Conservation (phyloP, 2,329 filamentous ascomycete species). For the Arthrobotrys sinensis region DNA sequence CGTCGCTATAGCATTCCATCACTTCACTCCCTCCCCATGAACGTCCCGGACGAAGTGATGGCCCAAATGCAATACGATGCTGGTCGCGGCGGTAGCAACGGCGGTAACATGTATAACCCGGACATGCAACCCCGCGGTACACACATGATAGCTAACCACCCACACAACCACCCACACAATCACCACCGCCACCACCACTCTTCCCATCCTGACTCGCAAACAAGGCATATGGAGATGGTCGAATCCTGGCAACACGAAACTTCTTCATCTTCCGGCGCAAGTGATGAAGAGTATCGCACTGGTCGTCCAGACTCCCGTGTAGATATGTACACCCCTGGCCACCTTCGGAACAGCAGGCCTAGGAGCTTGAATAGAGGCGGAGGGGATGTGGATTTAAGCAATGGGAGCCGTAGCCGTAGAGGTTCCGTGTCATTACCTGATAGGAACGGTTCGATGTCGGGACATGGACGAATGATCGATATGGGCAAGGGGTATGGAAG, state of each 20-base stretch:
- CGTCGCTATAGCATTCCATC: constrained; percentile 39
- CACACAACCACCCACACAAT: constrained; percentile 19
- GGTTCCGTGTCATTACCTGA: constrained; percentile 22
- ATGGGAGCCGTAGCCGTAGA: constrained; percentile 17
- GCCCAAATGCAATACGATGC: constrained; percentile 14
- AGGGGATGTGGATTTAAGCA: constrained; percentile 32
- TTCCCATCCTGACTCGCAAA: neutral
- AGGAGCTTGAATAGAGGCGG: constrained; percentile 11
- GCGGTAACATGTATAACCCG: constrained; percentile 10
- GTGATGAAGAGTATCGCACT: constrained; percentile 23
- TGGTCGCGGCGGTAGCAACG: constrained; percentile 3
- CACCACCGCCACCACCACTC: neutral
- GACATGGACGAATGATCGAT: constrained; percentile 7
- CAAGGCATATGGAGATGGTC: constrained; percentile 3
- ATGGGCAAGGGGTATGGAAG: constrained; percentile 35
- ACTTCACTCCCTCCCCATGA: neutral
- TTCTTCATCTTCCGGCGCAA: constrained; percentile 25
- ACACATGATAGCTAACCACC: constrained; percentile 16
- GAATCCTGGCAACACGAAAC: constrained; percentile 37
- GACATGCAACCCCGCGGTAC: constrained; percentile 17
- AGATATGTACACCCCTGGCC: constrained; percentile 9
- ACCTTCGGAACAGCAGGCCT: constrained; percentile 18
- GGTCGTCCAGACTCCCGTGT: constrained; percentile 13
- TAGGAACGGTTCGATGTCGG: constrained; percentile 4
- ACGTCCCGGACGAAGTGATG: constrained; percentile 29